phyloP scores from a whole-genome alignment of 768 basidiomycete genomes.

The Termitomyces sp. region DNA sequence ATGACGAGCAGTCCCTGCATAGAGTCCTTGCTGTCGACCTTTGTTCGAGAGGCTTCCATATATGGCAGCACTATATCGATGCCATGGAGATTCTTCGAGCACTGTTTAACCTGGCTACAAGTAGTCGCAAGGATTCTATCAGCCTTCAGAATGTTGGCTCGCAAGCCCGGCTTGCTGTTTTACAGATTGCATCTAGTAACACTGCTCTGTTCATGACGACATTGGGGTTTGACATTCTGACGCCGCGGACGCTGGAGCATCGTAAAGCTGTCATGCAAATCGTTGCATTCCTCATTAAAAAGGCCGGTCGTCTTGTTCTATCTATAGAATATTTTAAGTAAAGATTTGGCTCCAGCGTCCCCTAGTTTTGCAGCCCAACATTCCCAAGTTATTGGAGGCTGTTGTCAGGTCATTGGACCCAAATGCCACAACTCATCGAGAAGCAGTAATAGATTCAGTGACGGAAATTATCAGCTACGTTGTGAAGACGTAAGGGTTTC shows the following conservation, averaged over 20 bases:
- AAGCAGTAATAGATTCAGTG: constrained; percentile 85
- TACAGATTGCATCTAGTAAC: constrained; percentile 80
- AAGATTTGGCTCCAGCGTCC: constrained; percentile 54
- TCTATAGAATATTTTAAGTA: neutral
- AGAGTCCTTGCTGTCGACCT: constrained; percentile 81
- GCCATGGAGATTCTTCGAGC: constrained; percentile 84
- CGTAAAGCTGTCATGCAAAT: constrained; percentile 90
- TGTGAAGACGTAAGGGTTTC: constrained; percentile 73
- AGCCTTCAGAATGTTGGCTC: constrained; percentile 64
- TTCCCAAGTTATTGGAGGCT: constrained; percentile 87
- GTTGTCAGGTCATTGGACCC: constrained; percentile 97
- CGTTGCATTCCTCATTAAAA: constrained; percentile 89
- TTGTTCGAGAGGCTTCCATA: constrained; percentile 85
- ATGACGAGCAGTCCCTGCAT: constrained; percentile 66
- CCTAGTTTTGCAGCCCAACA: constrained; percentile 74
- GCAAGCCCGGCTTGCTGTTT: constrained; percentile 78
- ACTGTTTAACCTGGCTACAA: constrained; percentile 79
- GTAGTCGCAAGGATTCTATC: constrained; percentile 64
- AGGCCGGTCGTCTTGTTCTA: constrained; percentile 42
- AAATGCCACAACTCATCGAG: constrained; percentile 68
- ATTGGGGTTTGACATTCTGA: constrained; percentile 83
- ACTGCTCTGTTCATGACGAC: constrained; percentile 95
- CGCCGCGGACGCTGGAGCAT: constrained; percentile 69
- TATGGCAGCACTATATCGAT: constrained; percentile 95
- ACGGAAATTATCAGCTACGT: constrained; percentile 94